Base-by-base conservation (phyloP, 2,329 filamentous ascomycete genomes). In the Trichoderma lentiforme region DNA sequence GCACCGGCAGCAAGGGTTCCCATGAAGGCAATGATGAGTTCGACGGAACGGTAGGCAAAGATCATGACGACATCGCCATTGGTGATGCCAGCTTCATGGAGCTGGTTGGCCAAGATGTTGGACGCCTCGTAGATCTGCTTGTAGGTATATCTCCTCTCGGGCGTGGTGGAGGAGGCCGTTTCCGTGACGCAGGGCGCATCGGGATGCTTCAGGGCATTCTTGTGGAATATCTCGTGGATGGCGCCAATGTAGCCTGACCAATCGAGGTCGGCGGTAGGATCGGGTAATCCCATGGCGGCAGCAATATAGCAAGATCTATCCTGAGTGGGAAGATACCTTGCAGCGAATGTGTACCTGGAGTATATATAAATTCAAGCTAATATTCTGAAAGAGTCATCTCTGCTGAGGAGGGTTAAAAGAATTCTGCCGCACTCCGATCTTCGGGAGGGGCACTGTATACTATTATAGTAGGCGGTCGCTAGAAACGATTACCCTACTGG, bases 21-120 rank as follows among this genome's bases (percentile, higher is more conserved):
- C 93, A 97, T 97, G 69, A 94, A 90, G 43, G 92, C 93, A 61
- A 84, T 78, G 57, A 89, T 84, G 14, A 90, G 80, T 32, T 89
- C 86, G 39, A 97, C 94, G 62, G 74, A 90, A 72, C 95, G 90
- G 82, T 97, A 89, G 71, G 93, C 93, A 79, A 91, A 98, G 74
- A 96, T 93, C 93, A 97, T 97, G 77, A 97, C 94, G 3, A 97
- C 94, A 79, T 98, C 94, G 9, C 94, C 94, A 75, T 90, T 86
- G 72, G 90, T 86, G 74, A 94, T 86, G 72, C 95, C 94, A 77
- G 90, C 86, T 65, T 91, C 86, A 69, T 92, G 88, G 24, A 98
- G 86, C 78, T 97, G 89, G 82, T 97, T 90, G 26, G 94, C 93
- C 7, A 98, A 81, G 21, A 89, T 86, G 79, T 97, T 97, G 34